These are phyloP conservation scores for Mercurialis annua DNA, from an alignment of 345 rosid species.

Conservation along the genomic window DNA sequence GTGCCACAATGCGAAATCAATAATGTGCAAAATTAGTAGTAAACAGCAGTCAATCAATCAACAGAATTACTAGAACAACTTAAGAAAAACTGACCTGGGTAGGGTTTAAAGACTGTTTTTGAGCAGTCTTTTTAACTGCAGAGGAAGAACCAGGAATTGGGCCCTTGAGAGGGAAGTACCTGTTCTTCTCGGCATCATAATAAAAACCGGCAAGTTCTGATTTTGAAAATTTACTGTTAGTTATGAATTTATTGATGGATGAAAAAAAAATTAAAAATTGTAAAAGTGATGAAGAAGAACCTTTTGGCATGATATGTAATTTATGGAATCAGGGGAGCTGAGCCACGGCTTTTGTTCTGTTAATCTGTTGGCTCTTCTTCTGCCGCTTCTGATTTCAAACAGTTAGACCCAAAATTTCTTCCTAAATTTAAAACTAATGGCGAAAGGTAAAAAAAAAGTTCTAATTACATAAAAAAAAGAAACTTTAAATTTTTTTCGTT, in stretches of 20 bases:
- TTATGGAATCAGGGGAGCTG: no score
- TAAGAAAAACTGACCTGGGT: slow-evolving; percentile 27
- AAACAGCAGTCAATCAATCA: not conserved
- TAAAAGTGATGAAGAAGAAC: not conserved
- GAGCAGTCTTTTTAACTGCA: slow-evolving; percentile 23
- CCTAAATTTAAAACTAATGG: no score
- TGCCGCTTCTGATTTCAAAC: no score
- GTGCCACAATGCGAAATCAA: no score
- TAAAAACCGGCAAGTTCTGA: slow-evolving; percentile 86
- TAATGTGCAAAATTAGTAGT: not conserved
- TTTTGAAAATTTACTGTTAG: not conserved
- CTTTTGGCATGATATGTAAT: slow-evolving; percentile 16
- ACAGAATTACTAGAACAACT: not conserved
- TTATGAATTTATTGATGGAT: not conserved
- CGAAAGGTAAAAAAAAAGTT: no score
- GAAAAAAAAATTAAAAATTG: not conserved
- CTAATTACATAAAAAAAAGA: no score
- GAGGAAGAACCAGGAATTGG: slow-evolving; percentile 64
- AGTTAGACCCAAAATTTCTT: no score
- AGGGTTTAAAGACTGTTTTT: slow-evolving; percentile 27
- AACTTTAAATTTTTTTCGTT: no score
- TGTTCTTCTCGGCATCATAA: slow-evolving; percentile 80
- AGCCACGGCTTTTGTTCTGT: no score
- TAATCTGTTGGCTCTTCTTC: no score
- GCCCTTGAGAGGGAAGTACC: slow-evolving; percentile 76